A percentile compares a stretch with the other conserved stretches of the same genome.
phyloP scores from a whole-genome alignment of 805 yeast genomes.

The Hanseniaspora jakobsenii region DNA sequence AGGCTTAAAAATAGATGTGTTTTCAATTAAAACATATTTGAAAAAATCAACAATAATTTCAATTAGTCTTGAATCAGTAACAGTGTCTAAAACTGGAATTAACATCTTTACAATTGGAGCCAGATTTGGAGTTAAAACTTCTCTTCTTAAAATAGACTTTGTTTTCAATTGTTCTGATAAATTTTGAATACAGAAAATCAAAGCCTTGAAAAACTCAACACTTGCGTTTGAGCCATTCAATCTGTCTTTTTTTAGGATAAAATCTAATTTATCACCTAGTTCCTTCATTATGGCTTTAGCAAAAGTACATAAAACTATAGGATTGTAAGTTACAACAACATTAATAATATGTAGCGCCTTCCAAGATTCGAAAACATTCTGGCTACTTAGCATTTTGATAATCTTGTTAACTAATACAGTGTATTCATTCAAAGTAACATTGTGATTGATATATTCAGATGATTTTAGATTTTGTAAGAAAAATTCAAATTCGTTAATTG shows the following conservation, averaged over 20 bases:
- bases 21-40: conserved; percentile 41
- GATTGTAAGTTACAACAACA: conserved; percentile 33
- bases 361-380: conserved; percentile 38
- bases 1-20: conserved; percentile 68
- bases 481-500: conserved; percentile 25
- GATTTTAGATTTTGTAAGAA: conserved; percentile 23
- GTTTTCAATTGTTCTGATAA: conserved; percentile 45
- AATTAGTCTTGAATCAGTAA: conserved; percentile 22
- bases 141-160: conserved; percentile 75
- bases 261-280: conserved; percentile 22
- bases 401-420: conserved; percentile 28
- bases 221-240: conserved; percentile 21
- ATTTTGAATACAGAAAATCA: conserved; percentile 25
- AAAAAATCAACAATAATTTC: conserved; percentile 31
- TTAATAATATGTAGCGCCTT: conserved; percentile 43
- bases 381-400: conserved; percentile 31
- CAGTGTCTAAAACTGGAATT: conserved; percentile 34
- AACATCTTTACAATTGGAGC: conserved; percentile 46
- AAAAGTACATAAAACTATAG: conserved; percentile 26
- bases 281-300: conserved; percentile 11
- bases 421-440: conserved; percentile 26
- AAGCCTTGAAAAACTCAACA: conserved; percentile 22
- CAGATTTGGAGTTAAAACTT: conserved; percentile 67
- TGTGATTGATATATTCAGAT: conserved; percentile 24
- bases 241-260: conserved; percentile 23